Evolutionary conservation across 2,329 filamentous ascomycete species (phyloP).

Genomic region (Ceratocystiopsis minuta): DNA sequence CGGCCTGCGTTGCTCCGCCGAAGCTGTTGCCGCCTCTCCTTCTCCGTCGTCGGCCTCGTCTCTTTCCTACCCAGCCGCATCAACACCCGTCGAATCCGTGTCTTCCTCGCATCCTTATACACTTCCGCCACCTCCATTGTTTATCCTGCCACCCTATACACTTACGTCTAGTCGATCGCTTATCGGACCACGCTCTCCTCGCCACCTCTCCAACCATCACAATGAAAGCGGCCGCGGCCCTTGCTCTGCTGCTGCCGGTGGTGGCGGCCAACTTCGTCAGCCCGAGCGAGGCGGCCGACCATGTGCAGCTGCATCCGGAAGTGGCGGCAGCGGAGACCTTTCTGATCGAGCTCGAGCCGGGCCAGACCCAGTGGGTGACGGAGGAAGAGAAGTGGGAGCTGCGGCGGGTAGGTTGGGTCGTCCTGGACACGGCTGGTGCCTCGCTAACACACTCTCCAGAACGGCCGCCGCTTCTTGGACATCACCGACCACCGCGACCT

Average conservation of each 20-base stretch:
- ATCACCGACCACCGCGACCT: conserved; percentile 61
- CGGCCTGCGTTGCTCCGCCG: no score
- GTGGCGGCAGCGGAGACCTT: conserved; percentile 32
- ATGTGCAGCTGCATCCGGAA: conserved; percentile 29
- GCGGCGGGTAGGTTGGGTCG: conserved; percentile 42
- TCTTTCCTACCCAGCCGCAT: no score
- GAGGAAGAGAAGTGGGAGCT: conserved; percentile 93
- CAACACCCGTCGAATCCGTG: no score
- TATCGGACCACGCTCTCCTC: no score
- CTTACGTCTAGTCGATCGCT: no score
- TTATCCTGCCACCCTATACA: no score
- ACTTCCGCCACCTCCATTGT: no score
- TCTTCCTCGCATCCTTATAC: no score
- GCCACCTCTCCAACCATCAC: conserved; percentile 25
- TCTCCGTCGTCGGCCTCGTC: no score
- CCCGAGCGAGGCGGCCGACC: conserved; percentile 26
- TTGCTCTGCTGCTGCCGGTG: conserved; percentile 36
- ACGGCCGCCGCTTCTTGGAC: conserved; percentile 83
- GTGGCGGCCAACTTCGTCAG: conserved; percentile 39
- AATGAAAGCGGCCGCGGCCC: conserved; percentile 35
- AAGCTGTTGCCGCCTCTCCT: no score
- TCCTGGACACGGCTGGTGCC: not conserved
- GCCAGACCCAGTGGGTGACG: conserved; percentile 69
- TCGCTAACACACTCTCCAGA: conserved; percentile 26
- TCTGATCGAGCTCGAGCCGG: conserved; percentile 71